Base-by-base conservation (phyloP, 352 stramenopile species). In the Pythium grandisporangium region DNA sequence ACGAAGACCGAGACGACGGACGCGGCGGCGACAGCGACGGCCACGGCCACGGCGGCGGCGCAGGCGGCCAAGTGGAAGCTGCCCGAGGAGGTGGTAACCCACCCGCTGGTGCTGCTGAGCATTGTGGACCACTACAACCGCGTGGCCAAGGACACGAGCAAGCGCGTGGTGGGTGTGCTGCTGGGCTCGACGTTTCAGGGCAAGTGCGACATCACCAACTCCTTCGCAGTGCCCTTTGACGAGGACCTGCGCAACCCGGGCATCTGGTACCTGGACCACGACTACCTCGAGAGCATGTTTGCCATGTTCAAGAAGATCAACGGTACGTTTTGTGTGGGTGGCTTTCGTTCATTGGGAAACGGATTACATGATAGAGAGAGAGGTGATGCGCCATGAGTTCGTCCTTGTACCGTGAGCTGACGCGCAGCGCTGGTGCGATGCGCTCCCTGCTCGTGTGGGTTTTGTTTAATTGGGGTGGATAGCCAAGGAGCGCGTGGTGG, bases 241-340 rank as follows among this genome's bases (percentile, higher is more conserved):
- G 96, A 99, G 72, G 96, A 99, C 60, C 64, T 94, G 37, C 92
- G 93, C 43, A 98, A 99, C 70, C 86, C 89, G 27, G 74, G 71
- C 17, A 97, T 99, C 40, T 99, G 97, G 90, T 99, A 98, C 70
- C 70, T 99, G 32, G 96, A 99, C 78, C 96, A 99, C 70, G 97
- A 98, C 72, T 99, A 97, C 58, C 68, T 99, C 30, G 96, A 99
- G 63, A 98, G 77, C 60, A 99, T 99, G 96, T 94, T 85, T 51
- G 53, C 63, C 40, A 97, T 97, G 87, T 97, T 96, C 62, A 95
- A 92, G 67, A 96, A 97, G 66, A 94, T 96, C 47, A 95, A 93
- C 50, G 80, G 72, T 84, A 52, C 52, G 65, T 74, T 32, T n/a
- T 10, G 14, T 13, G 37, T 16, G 21, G 24, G 17, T 59, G 16